Percentiles rank a stretch among this genome's conserved stretches.
These are phyloP conservation scores for Geotrichum reessii DNA, from an alignment of 1,139 yeast genomes.

Conservation along the genomic window DNA sequence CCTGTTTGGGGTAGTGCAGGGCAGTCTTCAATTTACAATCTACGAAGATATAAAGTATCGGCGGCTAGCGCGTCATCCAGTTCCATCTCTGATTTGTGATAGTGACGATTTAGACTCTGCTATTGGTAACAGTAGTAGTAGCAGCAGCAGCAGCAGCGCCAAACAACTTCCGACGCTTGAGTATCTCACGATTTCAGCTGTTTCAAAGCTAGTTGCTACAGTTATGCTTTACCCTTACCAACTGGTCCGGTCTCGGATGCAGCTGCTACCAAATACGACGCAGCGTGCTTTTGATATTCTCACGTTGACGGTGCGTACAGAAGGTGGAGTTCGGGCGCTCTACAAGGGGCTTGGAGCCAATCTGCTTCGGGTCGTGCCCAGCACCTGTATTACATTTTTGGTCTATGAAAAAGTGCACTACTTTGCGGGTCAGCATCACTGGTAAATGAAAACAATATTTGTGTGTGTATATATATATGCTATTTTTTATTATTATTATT, in stretches of 20 bases:
- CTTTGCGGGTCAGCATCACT: background rate
- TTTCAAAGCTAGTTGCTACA: constrained; percentile 66
- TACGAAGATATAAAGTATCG: constrained; percentile 48
- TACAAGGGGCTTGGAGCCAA: constrained; percentile 82
- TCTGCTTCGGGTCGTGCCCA: constrained; percentile 77
- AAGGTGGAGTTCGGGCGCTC: constrained; percentile 55
- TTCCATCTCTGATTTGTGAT: background rate
- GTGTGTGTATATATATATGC: background rate
- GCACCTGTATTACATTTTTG: constrained; percentile 77
- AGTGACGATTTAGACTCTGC: background rate
- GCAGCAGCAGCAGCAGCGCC: background rate
- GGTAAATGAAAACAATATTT: background rate
- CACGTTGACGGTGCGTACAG: constrained; percentile 26
- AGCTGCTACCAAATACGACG: constrained; percentile 36
- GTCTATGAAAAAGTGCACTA: constrained; percentile 61
- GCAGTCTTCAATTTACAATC: constrained; percentile 78
- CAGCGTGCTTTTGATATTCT: constrained; percentile 17
- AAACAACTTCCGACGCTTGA: constrained; percentile 45
- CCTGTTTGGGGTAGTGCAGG: constrained; percentile 77
- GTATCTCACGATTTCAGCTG: constrained; percentile 59
- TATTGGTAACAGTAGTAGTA: background rate
- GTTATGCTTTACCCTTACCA: constrained; percentile 77
- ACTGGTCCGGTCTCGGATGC: constrained; percentile 72
- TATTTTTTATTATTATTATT: too few species aligned
- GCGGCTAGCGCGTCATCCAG: constrained; percentile 45